Conservation (phyloP, 768 basidiomycete species). For the Butyriboletus loyo region DNA sequence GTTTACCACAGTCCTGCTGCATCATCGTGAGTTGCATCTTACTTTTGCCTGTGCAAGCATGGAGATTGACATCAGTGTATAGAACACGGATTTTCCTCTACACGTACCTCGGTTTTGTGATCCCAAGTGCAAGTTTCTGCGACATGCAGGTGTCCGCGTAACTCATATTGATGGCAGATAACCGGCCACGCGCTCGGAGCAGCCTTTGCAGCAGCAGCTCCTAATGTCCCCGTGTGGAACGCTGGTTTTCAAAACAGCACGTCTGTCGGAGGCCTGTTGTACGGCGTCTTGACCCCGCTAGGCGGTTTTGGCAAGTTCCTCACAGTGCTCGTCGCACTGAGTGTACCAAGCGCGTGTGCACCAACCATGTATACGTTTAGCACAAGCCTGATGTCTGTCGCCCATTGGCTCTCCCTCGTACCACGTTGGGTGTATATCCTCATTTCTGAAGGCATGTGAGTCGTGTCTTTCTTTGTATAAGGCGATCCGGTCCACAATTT, state of each 20-base stretch:
- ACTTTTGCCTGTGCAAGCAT: neutral
- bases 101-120: slow-evolving; percentile 45
- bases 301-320: slow-evolving; percentile 48
- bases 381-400: slow-evolving; percentile 43
- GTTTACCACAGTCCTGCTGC: slow-evolving; percentile 51
- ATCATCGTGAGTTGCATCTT: slow-evolving; percentile 45
- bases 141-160: neutral
- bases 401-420: slow-evolving; percentile 31
- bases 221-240: slow-evolving; percentile 37
- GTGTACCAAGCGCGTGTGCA: slow-evolving; percentile 52
- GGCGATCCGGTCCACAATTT: neutral
- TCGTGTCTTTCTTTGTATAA: neutral
- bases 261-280: slow-evolving; percentile 45
- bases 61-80: neutral
- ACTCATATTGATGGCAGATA: slow-evolving; percentile 25
- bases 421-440: slow-evolving; percentile 49
- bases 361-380: slow-evolving; percentile 59
- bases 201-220: slow-evolving; percentile 43
- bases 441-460: slow-evolving; percentile 44
- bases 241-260: slow-evolving; percentile 38
- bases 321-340: slow-evolving; percentile 49
- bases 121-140: slow-evolving; percentile 36
- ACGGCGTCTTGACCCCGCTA: slow-evolving; percentile 35
- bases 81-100: slow-evolving; percentile 42
- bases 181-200: slow-evolving; percentile 44